These are phyloP conservation scores for Pholiota microspora DNA, from an alignment of 768 basidiomycete species.

Conservation along the genomic window DNA sequence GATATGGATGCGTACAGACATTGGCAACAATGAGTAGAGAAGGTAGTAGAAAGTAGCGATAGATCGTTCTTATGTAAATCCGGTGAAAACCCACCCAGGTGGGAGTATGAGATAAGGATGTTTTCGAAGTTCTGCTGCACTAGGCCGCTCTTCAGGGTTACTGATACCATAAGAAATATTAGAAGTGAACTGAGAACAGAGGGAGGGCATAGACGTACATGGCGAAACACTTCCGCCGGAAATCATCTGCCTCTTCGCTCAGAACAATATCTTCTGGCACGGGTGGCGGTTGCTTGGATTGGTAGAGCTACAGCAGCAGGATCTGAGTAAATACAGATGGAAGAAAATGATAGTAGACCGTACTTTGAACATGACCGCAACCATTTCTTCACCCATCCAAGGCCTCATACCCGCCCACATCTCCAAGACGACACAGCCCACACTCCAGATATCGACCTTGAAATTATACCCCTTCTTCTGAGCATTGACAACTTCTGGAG, in stretches of 20 bases:
- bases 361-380: slow-evolving; percentile 95
- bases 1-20: slow-evolving; percentile 16
- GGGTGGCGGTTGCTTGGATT: slow-evolving; percentile 82
- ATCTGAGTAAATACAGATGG: not conserved
- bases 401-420: slow-evolving; percentile 99
- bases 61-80: slow-evolving; percentile 44
- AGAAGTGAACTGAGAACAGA: no score
- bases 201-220: slow-evolving; percentile 50
- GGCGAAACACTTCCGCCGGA: slow-evolving; percentile 86
- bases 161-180: slow-evolving; percentile 41
- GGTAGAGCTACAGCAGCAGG: slow-evolving; percentile 60
- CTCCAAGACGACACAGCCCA: slow-evolving; percentile 97
- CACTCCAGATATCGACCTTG: slow-evolving; percentile 98
- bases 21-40: slow-evolving; percentile 4
- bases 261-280: slow-evolving; percentile 82
- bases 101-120: slow-evolving; percentile 79
- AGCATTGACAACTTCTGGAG: slow-evolving; percentile 89
- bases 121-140: slow-evolving; percentile 71
- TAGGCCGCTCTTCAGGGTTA: slow-evolving; percentile 82
- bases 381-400: slow-evolving; percentile 87
- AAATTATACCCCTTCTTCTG: slow-evolving; percentile 91
- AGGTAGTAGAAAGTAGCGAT: slow-evolving; percentile 2
- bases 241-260: slow-evolving; percentile 77
- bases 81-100: slow-evolving; percentile 73
- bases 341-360: slow-evolving; percentile 15